Percentiles rank a stretch among this genome's conserved stretches.
phyloP scores from a whole-genome alignment of 345 rosid species.

The Aquilaria yunnanensis region DNA sequence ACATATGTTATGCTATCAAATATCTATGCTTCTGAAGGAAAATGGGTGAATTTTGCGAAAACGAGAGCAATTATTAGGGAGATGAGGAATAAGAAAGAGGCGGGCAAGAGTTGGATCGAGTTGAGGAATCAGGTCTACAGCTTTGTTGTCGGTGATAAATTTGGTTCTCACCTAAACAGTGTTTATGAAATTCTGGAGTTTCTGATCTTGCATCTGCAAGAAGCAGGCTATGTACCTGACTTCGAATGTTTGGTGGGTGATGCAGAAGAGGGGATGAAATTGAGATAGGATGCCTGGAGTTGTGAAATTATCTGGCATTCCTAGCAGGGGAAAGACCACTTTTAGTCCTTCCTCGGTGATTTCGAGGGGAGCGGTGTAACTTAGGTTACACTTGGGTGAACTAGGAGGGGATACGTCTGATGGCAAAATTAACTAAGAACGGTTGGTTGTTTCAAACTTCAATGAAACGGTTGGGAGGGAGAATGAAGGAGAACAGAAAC shows the following conservation, averaged over 20 bases:
- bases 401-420: too few species aligned
- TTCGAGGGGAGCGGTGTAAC: too few species aligned
- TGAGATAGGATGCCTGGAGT: too few species aligned
- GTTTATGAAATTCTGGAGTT: conserved; percentile 42
- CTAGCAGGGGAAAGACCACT: too few species aligned
- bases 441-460: too few species aligned
- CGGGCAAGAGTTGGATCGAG: conserved; percentile 84
- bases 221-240: conserved; percentile 45
- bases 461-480: too few species aligned
- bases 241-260: conserved; percentile 36
- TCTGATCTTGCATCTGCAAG: conserved; percentile 47
- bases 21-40: conserved; percentile 73
- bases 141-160: conserved; percentile 53
- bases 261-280: conserved; percentile 24
- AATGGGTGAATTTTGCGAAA: conserved; percentile 63
- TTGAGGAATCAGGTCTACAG: conserved; percentile 51
- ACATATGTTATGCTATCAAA: conserved; percentile 71
- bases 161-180: conserved; percentile 26
- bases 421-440: too few species aligned
- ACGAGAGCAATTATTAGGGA: conserved; percentile 57
- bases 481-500: too few species aligned
- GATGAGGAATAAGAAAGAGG: conserved; percentile 62
- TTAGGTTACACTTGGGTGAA: too few species aligned
- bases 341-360: too few species aligned
- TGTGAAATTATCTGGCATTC: too few species aligned